Conservation (phyloP, 306 rosid species). For the Crataegus laevigata region DNA sequence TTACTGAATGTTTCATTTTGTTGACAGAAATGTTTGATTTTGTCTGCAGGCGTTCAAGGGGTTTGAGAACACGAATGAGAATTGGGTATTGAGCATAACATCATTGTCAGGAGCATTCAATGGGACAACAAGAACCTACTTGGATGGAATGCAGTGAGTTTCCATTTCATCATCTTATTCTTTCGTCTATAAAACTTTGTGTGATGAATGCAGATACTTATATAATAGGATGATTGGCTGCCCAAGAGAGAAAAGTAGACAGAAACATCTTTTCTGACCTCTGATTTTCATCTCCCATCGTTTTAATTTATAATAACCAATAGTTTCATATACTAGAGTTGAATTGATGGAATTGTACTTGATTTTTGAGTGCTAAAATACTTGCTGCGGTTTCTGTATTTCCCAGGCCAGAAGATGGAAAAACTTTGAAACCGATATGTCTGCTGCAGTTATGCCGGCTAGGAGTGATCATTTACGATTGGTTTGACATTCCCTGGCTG, state of each 20-base stretch:
- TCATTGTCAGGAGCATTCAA: slow-evolving; percentile 94
- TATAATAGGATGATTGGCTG: not conserved
- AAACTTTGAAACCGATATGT: slow-evolving; percentile 59
- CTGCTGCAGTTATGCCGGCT: slow-evolving; percentile 81
- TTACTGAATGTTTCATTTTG: not conserved
- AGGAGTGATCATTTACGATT: slow-evolving; percentile 82
- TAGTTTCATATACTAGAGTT: not conserved
- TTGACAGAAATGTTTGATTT: slow-evolving; percentile 11
- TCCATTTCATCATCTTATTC: not conserved
- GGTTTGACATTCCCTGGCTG: slow-evolving; percentile 83
- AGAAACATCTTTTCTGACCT: not conserved
- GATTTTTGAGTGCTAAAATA: slow-evolving; percentile 11
- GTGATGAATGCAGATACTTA: not conserved
- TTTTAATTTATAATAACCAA: not conserved
- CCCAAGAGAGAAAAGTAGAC: not conserved
- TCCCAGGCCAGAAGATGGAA: slow-evolving; percentile 87
- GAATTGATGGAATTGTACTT: no score
- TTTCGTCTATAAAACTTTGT: not conserved
- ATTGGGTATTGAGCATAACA: slow-evolving; percentile 80
- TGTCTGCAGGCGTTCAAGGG: slow-evolving; percentile 69
- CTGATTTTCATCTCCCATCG: not conserved
- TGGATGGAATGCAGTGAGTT: slow-evolving; percentile 96
- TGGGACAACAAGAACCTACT: slow-evolving; percentile 92
- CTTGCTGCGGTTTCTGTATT: slow-evolving; percentile 13
- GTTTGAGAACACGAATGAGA: slow-evolving; percentile 62